Percentiles rank a stretch among this genome's conserved stretches.
These are phyloP conservation scores for Yamadazyma jaroonii DNA, from an alignment of 1,139 yeast species.

Conservation along the genomic window DNA sequence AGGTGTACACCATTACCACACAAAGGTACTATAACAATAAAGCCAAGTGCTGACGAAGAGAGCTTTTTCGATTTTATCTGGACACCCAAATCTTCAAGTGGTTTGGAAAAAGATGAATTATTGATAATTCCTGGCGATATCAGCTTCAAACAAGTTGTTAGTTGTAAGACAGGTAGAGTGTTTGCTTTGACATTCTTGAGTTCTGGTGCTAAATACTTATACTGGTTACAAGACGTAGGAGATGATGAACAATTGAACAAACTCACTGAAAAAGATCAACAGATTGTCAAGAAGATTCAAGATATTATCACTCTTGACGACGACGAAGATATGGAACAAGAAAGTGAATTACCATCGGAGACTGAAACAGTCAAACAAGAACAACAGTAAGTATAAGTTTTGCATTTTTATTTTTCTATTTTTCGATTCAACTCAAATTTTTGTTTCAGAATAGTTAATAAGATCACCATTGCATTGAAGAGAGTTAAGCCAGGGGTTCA, in stretches of 20 bases:
- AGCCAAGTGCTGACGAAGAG: slow-evolving; percentile 57
- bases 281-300: slow-evolving; percentile 50
- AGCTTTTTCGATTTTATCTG: slow-evolving; percentile 43
- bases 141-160: slow-evolving; percentile 68
- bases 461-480: too few relatives aligned
- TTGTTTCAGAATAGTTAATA: too few relatives aligned
- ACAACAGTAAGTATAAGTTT: slow-evolving; percentile 11
- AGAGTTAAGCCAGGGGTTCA: neutral
- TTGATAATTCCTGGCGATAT: slow-evolving; percentile 93
- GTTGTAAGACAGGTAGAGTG: slow-evolving; percentile 82
- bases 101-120: slow-evolving; percentile 60
- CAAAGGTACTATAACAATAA: slow-evolving; percentile 70
- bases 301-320: slow-evolving; percentile 46
- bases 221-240: slow-evolving; percentile 87
- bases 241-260: slow-evolving; percentile 61
- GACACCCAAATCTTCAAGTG: slow-evolving; percentile 38
- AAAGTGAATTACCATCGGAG: slow-evolving; percentile 4
- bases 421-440: too few relatives aligned
- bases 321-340: slow-evolving; percentile 35
- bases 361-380: slow-evolving; percentile 7
- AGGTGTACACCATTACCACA: slow-evolving; percentile 73
- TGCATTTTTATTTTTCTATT: neutral
- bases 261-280: slow-evolving; percentile 62
- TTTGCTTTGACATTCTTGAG: slow-evolving; percentile 78
- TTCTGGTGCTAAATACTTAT: slow-evolving; percentile 80